A percentile compares a stretch with the other conserved stretches of the same genome.
These are phyloP conservation scores for Phaeosphaeriaceae sp. DNA, from an alignment of 2,329 filamentous ascomycete genomes.

Conservation along the genomic window DNA sequence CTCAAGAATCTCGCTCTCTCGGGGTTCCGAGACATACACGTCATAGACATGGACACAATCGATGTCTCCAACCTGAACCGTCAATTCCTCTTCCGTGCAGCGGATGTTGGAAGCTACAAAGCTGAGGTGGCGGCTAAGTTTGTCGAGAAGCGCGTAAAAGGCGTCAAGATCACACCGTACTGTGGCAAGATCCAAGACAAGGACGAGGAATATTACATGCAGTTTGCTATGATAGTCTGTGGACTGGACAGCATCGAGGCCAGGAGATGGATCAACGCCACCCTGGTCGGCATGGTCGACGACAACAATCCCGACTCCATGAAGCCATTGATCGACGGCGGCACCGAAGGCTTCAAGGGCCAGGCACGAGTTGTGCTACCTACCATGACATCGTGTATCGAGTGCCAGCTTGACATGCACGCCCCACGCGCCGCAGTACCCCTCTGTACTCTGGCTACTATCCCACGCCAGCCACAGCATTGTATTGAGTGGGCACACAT, in stretches of 20 bases:
- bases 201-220: conserved; percentile 94
- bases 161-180: conserved; percentile 91
- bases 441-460: conserved; percentile 93
- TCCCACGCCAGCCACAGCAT: conserved; percentile 95
- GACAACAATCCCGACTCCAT: conserved; percentile 80
- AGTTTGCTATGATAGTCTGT: conserved; percentile 93
- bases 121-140: conserved; percentile 92
- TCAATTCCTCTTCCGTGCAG: conserved; percentile 92
- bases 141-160: conserved; percentile 86
- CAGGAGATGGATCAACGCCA: conserved; percentile 97
- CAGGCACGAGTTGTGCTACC: conserved; percentile 93
- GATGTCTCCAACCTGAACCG: conserved; percentile 98
- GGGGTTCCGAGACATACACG: conserved; percentile 95
- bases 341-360: conserved; percentile 98
- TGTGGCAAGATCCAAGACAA: conserved; percentile 97
- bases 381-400: conserved; percentile 92
- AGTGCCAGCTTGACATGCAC: conserved; percentile 98
- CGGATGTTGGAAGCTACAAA: conserved; percentile 92
- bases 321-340: conserved; percentile 95
- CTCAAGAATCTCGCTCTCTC: conserved; percentile 95
- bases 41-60: conserved; percentile 99
- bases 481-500: conserved; percentile 99
- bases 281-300: conserved; percentile 88
- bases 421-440: conserved; percentile 96
- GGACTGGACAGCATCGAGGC: conserved; percentile 97